These are phyloP conservation scores for Tylopilus vinaceipallidus DNA, from an alignment of 768 basidiomycete genomes.

Conservation along the genomic window DNA sequence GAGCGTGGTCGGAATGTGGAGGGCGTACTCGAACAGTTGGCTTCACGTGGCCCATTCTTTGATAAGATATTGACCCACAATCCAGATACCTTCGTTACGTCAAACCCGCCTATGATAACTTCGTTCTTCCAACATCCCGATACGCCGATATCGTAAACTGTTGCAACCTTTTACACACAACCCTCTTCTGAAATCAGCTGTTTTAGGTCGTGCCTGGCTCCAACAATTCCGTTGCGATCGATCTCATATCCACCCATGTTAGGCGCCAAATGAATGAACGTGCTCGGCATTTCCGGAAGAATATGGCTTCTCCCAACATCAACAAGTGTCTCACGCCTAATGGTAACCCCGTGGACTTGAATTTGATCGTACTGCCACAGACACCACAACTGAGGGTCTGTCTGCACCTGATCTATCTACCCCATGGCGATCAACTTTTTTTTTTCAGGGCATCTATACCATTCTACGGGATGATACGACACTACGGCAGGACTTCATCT, in stretches of 20 bases:
- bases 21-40: slow-evolving; percentile 87
- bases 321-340: slow-evolving; percentile 38
- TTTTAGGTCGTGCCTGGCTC: slow-evolving; percentile 93
- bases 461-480: slow-evolving; percentile 75
- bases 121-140: slow-evolving; percentile 82
- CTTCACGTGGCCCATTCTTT: not conserved
- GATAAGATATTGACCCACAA: slow-evolving; percentile 2
- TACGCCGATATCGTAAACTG: slow-evolving; percentile 80
- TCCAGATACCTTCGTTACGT: slow-evolving; percentile 90
- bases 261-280: slow-evolving; percentile 81
- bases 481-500: slow-evolving; percentile 83
- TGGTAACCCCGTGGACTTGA: slow-evolving; percentile 41
- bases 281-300: slow-evolving; percentile 65
- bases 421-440: not conserved
- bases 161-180: not conserved
- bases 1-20: slow-evolving; percentile 85
- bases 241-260: slow-evolving; percentile 90
- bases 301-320: slow-evolving; percentile 56
- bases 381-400: slow-evolving; percentile 78
- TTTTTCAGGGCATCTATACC: slow-evolving; percentile 80
- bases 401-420: not conserved
- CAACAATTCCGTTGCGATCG: slow-evolving; percentile 87
- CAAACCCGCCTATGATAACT: slow-evolving; percentile 93
- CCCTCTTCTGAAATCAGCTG: not conserved
- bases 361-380: slow-evolving; percentile 67